phyloP scores from a whole-genome alignment of 345 rosid species.

The Eucalyptus decipiens region DNA sequence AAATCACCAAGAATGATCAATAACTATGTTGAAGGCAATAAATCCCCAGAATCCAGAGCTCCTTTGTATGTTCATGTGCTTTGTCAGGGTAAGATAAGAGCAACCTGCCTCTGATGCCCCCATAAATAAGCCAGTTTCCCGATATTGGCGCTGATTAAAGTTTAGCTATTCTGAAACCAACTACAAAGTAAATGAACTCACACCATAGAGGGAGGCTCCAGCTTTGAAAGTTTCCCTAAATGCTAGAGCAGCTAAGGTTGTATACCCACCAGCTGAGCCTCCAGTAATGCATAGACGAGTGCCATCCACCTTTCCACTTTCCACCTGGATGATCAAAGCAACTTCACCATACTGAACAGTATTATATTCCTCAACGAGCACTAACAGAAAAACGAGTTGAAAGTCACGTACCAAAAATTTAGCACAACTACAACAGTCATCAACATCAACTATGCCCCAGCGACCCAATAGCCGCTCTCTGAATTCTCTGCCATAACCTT shows the following conservation, averaged over 20 bases:
- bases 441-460: conserved; percentile 95
- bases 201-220: conserved; percentile 93
- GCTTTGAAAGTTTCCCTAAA: conserved; percentile 82
- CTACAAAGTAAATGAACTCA: conserved; percentile 21
- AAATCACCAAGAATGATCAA: not conserved
- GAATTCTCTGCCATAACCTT: conserved; percentile 92
- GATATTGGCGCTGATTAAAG: not conserved
- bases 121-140: not conserved
- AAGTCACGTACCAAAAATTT: conserved; percentile 53
- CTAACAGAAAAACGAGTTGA: not conserved
- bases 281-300: conserved; percentile 81
- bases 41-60: not conserved
- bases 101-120: not conserved
- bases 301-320: conserved; percentile 63
- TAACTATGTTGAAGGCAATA: not conserved
- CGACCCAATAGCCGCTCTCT: conserved; percentile 65
- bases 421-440: conserved; percentile 97
- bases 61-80: not conserved
- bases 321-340: conserved; percentile 39
- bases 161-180: not conserved
- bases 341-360: not conserved
- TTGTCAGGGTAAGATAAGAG: not conserved
- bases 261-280: conserved; percentile 97
- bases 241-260: conserved; percentile 90
- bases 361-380: not conserved